Evolutionary conservation across 2,329 filamentous ascomycete genomes (phyloP), one percentile per base, ranked within the genome.

Genomic region (Aspergillus sp.): DNA sequence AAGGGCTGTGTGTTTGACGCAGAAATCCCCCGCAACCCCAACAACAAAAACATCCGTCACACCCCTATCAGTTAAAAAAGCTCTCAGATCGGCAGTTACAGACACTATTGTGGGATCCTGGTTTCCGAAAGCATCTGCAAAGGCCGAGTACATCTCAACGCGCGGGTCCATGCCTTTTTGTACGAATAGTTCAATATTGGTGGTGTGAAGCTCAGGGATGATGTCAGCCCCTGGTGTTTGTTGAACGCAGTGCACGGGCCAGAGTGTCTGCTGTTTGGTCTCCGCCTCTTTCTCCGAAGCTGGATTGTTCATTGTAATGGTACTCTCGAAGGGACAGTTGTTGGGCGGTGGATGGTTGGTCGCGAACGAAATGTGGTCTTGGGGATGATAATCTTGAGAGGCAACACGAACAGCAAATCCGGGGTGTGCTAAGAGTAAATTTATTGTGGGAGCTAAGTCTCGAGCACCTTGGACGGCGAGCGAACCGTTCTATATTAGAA

Each of bases 61-160:
- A 0, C 76, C 79, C 15, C 77, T 78, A 3, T 79, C 79, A 52
- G 73, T 81, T 64, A 99, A 73, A 48, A 79, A 69, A 1, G 69
- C 76, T 1, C 81, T 82, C 25, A 98, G 78, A 14, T 87, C 87
- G 67, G 84, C 87, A 67, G 76, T 74, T 40, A 76, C 77, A 33
- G 72, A 63, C 15, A 68, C 69, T 49, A 68, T 65, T 14, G 65
- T 64, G 52, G 71, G 68, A 61, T 76, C 73, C 50, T 66, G 59
- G 55, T 81, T 81, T 40, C 75, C 75, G 66, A 97, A 93, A 0
- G 90, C 90, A 70, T 93, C 90, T 60, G 88, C 88, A 68, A 99
- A 98, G 0, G 89, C 92, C 61, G 89, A 93, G 76, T 97, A 98
- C 90, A 97, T 96, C 76, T 99, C 95, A 2, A 96, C 84, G 45